Evolutionary conservation across 1,284 basidiomycete genomes (phyloP), one percentile per base, ranked within the genome.

Genomic region (Mixia osmundae): DNA sequence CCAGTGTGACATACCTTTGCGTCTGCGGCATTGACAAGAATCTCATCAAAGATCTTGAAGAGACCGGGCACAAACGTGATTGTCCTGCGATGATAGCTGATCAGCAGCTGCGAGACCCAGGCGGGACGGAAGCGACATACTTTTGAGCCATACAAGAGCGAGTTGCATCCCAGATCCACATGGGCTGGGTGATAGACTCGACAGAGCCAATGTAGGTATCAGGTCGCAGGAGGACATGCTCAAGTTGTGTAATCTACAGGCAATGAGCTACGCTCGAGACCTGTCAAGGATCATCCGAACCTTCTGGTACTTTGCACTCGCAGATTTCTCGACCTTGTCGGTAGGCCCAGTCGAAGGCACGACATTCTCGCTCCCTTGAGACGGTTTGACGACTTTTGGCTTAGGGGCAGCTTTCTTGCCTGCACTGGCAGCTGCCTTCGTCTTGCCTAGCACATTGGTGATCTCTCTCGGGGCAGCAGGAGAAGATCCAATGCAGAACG

Each of bases 1-100:
- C n/a, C n/a, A 29, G 36, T 11, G 4, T 6, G 5, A 32, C 55
- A 24, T 45, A 78, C 89, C 72, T 97, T 97, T 62, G 97, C 94
- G 57, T 99, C 91, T 5, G 91, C 91, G 14, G 91, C 91, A 55
- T 99, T 99, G 50, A 99, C 91, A 5, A 99, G 66, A 51, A 99
- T 99, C 61, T 99, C 91, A 53, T 99, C 91, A 30, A 97, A 76
- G 54, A 97, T 97, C 66, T 99, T 97, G 69, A 91, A 91, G 58
- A 99, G 91, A 45, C 89, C 91, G 0, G 91, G 91, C 2, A 95
- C 87, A 53, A 76, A 97, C 46, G 71, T 79, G 47, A 85, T 78
- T 33, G 85, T 73, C 32, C 66, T 63, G 35, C 14, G 2, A 29
- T 15, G 14, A 5, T n/a, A n/a, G n/a, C n/a, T 4, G 18, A 25